Base-by-base conservation (phyloP, 1,139 yeast species). In the Debaryomycetaceae sp. region DNA sequence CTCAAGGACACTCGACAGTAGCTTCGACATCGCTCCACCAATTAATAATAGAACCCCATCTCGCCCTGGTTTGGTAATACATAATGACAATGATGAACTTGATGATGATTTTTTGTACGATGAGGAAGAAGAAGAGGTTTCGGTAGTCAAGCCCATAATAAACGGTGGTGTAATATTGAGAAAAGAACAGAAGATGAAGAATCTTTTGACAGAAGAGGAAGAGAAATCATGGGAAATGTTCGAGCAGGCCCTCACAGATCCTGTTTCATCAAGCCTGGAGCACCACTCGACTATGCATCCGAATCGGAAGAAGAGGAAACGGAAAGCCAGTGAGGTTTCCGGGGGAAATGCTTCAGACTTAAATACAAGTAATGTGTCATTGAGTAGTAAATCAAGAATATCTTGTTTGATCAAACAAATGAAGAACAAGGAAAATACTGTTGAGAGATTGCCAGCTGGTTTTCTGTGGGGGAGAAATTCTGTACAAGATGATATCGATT, bases 141-240 rank as follows among this genome's bases (percentile, higher is more conserved):
- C 22, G 17, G 34, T 31, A 18, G 35, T 42, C 31, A 34, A 34
- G 17, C 55, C 56, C 2, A 61, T 59, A 7, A 53, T 68, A 8
- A 72, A 72, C 47, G 77, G 78, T 2, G 77, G 78, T 0, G 67
- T 67, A 1, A 45, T 68, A 8, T 55, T 61, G 17, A 50, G 78
- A 35, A 58, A 67, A 34, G 77, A 70, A 43, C 56, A 56, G 17
- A 56, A 63, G 15, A 67, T 59, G 26, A 42, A 52, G 6, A 58
- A 61, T 39, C 54, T 51, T 30, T 49, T 70, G 16, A 57, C 70
- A 1, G 48, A 56, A 9, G 78, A 70, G 18, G 78, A 72, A 43
- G 47, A 58, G 5, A 53, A 54, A 35, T 61, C 76, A 1, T 72
- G 78, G 78, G 63, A 61, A 17, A 41, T 60, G 32, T 70, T 70